Conservation (phyloP, 2,329 filamentous ascomycete genomes). For the Hypoxylon sp. region DNA sequence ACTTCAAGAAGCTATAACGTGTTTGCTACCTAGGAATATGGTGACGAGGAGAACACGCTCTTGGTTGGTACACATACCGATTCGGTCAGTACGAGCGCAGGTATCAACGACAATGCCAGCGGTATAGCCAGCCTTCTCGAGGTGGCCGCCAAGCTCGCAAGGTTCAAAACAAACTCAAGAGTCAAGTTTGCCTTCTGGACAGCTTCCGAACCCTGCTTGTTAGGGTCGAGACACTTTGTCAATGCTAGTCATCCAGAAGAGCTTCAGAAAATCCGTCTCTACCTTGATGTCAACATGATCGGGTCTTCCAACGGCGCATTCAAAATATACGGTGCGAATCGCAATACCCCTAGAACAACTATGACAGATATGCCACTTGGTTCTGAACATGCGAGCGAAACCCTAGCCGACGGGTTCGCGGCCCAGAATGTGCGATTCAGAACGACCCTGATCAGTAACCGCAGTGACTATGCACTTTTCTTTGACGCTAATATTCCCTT, state of each 20-base stretch:
- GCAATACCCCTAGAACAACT: not conserved
- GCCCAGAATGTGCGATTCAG: slow-evolving; percentile 1
- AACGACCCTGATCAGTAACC: slow-evolving; percentile 31
- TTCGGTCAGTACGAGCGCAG: slow-evolving; percentile 28
- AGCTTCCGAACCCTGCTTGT: slow-evolving; percentile 30
- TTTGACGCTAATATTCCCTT: slow-evolving; percentile 23
- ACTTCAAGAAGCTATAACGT: slow-evolving; percentile 36
- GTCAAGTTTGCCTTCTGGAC: slow-evolving; percentile 43
- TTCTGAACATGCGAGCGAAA: slow-evolving; percentile 7
- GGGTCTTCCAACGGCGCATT: slow-evolving; percentile 38
- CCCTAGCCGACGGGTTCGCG: slow-evolving; percentile 21
- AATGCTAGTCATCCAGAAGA: slow-evolving; percentile 11
- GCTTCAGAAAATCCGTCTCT: slow-evolving; percentile 30
- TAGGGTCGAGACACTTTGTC: slow-evolving; percentile 32
- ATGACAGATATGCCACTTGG: slow-evolving; percentile 6
- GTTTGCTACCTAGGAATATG: slow-evolving; percentile 41
- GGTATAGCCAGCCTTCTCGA: slow-evolving; percentile 39
- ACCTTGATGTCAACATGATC: slow-evolving; percentile 39
- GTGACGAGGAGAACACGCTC: slow-evolving; percentile 34
- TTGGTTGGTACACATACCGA: slow-evolving; percentile 39
- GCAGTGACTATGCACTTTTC: slow-evolving; percentile 37
- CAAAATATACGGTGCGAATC: slow-evolving; percentile 28
- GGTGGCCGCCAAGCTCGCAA: slow-evolving; percentile 29
- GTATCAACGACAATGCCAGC: slow-evolving; percentile 41
- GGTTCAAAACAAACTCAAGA: slow-evolving; percentile 25